A percentile compares a stretch with the other conserved stretches of the same genome.
phyloP scores from a whole-genome alignment of 2,329 filamentous ascomycete species.

The Scedosporium boydii region DNA sequence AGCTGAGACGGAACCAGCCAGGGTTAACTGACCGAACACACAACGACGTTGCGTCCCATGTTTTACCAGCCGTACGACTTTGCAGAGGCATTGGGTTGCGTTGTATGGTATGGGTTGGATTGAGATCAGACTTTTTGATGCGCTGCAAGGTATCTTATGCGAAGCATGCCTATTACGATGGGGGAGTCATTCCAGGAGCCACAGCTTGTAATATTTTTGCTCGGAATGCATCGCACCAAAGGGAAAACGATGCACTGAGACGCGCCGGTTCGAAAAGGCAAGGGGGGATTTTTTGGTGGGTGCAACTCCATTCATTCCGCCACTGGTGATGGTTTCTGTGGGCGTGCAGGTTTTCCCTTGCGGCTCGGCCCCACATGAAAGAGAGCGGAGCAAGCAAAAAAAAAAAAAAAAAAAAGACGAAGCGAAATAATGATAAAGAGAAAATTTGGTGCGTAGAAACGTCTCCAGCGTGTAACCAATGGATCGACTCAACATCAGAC shows the following conservation, averaged over 20 bases:
- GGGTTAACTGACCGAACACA: background rate
- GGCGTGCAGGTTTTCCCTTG: background rate
- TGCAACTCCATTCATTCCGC: background rate
- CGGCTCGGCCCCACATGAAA: background rate
- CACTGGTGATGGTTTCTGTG: background rate
- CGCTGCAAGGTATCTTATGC: too few relatives aligned
- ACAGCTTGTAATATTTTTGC: background rate
- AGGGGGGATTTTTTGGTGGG: background rate
- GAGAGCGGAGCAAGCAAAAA: background rate
- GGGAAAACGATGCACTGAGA: background rate
- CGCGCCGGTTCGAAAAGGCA: background rate
- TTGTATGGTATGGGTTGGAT: too few relatives aligned
- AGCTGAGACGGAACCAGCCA: background rate
- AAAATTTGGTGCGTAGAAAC: background rate
- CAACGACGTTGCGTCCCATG: too few relatives aligned
- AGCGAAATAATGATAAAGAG: background rate
- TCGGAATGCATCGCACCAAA: background rate
- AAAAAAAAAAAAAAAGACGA: background rate
- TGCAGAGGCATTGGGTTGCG: too few relatives aligned
- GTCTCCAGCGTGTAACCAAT: too few relatives aligned
- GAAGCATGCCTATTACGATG: too few relatives aligned
- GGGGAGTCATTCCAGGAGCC: too few relatives aligned
- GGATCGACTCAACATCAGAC: too few relatives aligned
- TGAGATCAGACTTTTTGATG: too few relatives aligned
- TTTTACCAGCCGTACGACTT: too few relatives aligned